A percentile compares a stretch with the other conserved stretches of the same genome.
Evolutionary conservation across 805 yeast species (phyloP).

Genomic region (Wickerhamiella parazyma): DNA sequence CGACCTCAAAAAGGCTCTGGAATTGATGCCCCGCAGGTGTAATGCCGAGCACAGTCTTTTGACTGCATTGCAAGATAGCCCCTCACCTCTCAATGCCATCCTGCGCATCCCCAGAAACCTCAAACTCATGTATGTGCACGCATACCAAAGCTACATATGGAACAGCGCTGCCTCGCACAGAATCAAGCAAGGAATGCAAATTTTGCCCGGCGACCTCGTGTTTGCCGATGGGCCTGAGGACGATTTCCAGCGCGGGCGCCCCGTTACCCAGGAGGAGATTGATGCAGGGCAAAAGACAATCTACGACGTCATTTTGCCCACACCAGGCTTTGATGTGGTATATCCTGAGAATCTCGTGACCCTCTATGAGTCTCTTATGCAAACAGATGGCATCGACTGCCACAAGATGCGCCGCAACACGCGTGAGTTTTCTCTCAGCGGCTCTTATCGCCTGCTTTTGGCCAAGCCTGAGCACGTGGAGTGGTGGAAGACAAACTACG

Average conservation of each 20-base stretch:
- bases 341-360: constrained; percentile 64
- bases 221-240: constrained; percentile 24
- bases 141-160: constrained; percentile 95
- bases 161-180: constrained; percentile 71
- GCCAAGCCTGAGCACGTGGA: constrained; percentile 52
- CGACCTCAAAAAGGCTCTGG: constrained; percentile 51
- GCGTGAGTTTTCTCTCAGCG: constrained; percentile 81
- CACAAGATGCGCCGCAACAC: constrained; percentile 70
- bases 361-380: constrained; percentile 60
- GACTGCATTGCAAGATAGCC: constrained; percentile 40
- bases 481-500: constrained; percentile 49
- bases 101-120: constrained; percentile 85
- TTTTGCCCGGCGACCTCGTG: constrained; percentile 18
- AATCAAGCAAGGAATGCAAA: constrained; percentile 39
- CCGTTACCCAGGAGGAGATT: constrained; percentile 63
- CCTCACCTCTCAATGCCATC: constrained; percentile 56
- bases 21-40: constrained; percentile 75
- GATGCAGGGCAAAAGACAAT: constrained; percentile 45
- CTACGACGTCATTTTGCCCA: constrained; percentile 81
- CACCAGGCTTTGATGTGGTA: constrained; percentile 87
- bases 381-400: constrained; percentile 69
- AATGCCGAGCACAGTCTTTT: constrained; percentile 72
- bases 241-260: constrained; percentile 52
- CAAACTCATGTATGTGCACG: constrained; percentile 91
- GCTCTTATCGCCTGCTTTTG: constrained; percentile 68